Evolutionary conservation across 495 filamentous ascomycete species (phyloP), one percentile per base, ranked within the genome.

Genomic region (Neurospora sp.): DNA sequence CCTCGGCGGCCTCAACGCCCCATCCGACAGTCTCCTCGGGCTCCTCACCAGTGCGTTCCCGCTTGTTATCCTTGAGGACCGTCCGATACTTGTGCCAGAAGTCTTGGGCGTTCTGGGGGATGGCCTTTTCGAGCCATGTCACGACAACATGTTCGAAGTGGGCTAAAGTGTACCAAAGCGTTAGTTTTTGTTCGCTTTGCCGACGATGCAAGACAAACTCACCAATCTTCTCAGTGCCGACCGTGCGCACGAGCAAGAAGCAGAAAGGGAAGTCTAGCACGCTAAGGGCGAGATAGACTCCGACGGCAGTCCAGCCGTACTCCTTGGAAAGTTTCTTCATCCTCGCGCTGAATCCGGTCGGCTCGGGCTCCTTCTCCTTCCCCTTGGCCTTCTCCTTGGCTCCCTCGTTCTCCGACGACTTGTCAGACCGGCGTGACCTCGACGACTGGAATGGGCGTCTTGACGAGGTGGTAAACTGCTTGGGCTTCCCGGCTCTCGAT

Each of bases 191-290:
- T 41, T 45, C 53, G 27, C 6, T 65, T 65, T 16, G 14, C 31
- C 14, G 0, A 38, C 8, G 9, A 10, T 39, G 44, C 42, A n/a
- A 68, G 20, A 14, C 9, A 18, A 14, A 79, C 81, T 78, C 71
- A 84, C 93, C 94, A 76, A 99, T 94, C 44, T 87, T 87, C 27
- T 99, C 96, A 0, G 91, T 92, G 22, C 96, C 96, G 4, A 98
- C 84, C 45, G 87, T 84, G 22, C 91, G 87, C 22, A 99, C 96
- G 3, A 93, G 88, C 35, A 95, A 81, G 80, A 97, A 99, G 81
- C 94, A 98, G 79, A 99, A 93, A 0, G 96, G 96, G 75, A 98
- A 97, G 78, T 99, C 96, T 73, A 98, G 83, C 14, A 92, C 92
- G 0, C 91, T 93, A 44, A 99, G 83, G 0, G 82, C 82, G 9